Evolutionary conservation across 176 grass and related monocot genomes (phyloP), one percentile per base, ranked within the genome.

Genomic region (Pharus latifolius): DNA sequence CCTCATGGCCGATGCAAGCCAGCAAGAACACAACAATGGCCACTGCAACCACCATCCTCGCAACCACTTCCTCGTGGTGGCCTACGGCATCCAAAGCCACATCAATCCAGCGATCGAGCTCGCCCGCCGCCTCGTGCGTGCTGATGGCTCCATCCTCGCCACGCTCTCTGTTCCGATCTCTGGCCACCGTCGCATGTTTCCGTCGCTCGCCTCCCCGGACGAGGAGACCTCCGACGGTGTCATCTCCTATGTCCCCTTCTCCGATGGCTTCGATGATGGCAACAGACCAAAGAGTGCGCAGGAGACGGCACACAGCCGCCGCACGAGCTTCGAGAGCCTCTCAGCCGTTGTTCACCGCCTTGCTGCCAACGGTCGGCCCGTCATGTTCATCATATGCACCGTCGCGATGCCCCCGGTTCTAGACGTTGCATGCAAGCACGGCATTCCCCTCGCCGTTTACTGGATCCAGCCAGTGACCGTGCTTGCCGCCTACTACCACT

Each of bases 391-490:
- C n/a, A 17, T 77, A 29, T 82, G 66, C 62, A 75, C 65, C 42
- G 2, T 83, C 13, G 24, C 54, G 10, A 11, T 35, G 14, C 40
- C 26, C 0, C 47, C 58, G 41, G 59, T 46, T 0, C 64, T 41
- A 16, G 85, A 85, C 15, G 78, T 88, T 6, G 82, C 79, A 0
- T 43, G 46, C 16, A 14, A 60, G 32, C 74, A 11, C 15, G 65
- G 33, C 26, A 16, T 86, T 54, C 85, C 75, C 3, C 29, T 42
- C 14, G 74, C 53, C 1, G 46, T 86, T 6, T 85, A 55, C 70
- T 93, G 82, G 90, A 63, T 86, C 24, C 90, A 93, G 74, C 82
- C 82, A 17, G 85, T 74, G 1, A 63, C 64, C 10, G 25, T 82
- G 2, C 66, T 92, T 0, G 74, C 82, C 1, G 4, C 71, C 11